A percentile compares a stretch with the other conserved stretches of the same genome.
These are phyloP conservation scores for Penicillium dipodomyicola DNA, from an alignment of 495 filamentous ascomycete species.

Conservation along the genomic window DNA sequence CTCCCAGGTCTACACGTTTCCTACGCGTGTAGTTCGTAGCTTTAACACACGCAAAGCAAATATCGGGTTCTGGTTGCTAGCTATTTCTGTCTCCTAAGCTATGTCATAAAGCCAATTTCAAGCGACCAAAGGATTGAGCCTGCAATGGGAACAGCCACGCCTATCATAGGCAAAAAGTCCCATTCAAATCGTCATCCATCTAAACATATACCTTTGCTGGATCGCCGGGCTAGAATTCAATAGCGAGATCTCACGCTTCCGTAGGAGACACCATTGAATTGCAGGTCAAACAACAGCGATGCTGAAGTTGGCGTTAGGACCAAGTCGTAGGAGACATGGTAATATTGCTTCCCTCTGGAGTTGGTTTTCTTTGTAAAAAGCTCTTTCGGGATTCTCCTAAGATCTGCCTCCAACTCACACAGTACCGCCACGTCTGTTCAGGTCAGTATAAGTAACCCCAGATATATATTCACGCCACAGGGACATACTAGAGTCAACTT, in stretches of 20 bases:
- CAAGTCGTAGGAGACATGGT: conserved; percentile 15
- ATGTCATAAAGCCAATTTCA: background rate
- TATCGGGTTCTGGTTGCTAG: background rate
- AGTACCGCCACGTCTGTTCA: conserved; percentile 14
- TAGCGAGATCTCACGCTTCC: conserved; percentile 18
- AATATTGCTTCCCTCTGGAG: conserved; percentile 23
- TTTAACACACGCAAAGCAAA: background rate
- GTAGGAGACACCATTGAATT: conserved; percentile 31
- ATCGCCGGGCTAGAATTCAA: background rate
- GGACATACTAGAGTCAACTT: background rate
- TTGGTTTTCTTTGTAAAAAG: conserved; percentile 23
- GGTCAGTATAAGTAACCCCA: too few species aligned
- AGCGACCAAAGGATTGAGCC: background rate
- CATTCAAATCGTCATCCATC: background rate
- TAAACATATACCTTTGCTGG: background rate
- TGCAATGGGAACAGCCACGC: background rate
- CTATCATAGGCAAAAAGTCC: background rate
- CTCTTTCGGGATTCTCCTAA: conserved; percentile 23
- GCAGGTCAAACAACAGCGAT: conserved; percentile 26
- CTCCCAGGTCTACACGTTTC: too few species aligned
- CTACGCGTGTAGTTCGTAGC: too few species aligned
- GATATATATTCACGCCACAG: too few species aligned
- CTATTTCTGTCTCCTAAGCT: background rate
- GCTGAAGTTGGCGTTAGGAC: conserved; percentile 28
- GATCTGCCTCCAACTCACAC: conserved; percentile 25